Base-by-base conservation (phyloP, 148 eudicot genomes). In the Cornus kousa region DNA sequence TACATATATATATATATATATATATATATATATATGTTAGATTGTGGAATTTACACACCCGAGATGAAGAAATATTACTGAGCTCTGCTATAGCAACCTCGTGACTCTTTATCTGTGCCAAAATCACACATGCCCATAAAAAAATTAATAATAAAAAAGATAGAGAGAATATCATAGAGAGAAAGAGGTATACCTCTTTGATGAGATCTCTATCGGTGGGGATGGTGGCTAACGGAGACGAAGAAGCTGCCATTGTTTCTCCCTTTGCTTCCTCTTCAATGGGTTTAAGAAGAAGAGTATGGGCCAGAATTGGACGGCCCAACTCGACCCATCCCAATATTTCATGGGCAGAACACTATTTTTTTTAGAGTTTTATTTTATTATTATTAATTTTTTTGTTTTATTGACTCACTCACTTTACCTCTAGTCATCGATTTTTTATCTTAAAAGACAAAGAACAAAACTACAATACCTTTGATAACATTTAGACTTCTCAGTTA, bases 31-130 rank as follows among this genome's bases (percentile, higher is more conserved):
- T 43, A 70, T 11, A 14, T 28, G 64, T 35, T 19, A 43, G 13
- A 4, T 33, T 28, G 14, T 11, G 24, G 46, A 50, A 39, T 39
- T 35, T 31, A 60, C 71, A 11, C 75, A 91, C 96, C 87, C 88
- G 76, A 60, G 96, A 83, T 14, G 96, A 81, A 46, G 90, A 80
- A 70, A 94, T 89, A 74, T 57, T 69, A 37, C 78, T 84, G 81
- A 94, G 94, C 86, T 94, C 98, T 3, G 86, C 94, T 70, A 94
- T 82, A 33, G 96, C 94, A 75, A 94, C 94, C 80, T 91, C 87
- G 70, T 89, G 94, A 60, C 84, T 87, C 78, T 83, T 79, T 23
- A 93, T 84, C 97, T 93, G 82, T 53, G 62, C 13, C 23, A 66
- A 37, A 39, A 6, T 43, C 24, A 62, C 8, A 62, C 3, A 62